phyloP scores from a whole-genome alignment of 148 eudicot genomes.

The Spergularia bocconei region DNA sequence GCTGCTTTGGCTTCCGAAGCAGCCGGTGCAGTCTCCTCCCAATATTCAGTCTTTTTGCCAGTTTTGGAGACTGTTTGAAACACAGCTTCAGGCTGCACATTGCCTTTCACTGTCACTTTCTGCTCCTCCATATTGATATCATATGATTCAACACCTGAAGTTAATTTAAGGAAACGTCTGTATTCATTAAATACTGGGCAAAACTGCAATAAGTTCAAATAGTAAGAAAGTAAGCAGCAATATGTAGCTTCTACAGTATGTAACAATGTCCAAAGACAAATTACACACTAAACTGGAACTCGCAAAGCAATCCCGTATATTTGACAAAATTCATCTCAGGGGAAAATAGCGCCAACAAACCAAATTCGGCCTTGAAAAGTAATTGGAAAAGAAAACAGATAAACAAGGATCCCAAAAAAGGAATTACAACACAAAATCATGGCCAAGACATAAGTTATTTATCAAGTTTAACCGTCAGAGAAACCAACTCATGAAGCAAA shows the following conservation, averaged over 20 bases:
- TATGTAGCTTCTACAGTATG: neutral
- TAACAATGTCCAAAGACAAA: neutral
- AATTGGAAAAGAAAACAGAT: too few relatives aligned
- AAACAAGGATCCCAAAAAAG: too few relatives aligned
- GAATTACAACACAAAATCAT: neutral
- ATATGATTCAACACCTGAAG: conserved; percentile 67
- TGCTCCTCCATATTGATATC: conserved; percentile 70
- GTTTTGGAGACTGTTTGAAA: conserved; percentile 81
- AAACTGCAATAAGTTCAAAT: neutral
- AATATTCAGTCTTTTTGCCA: conserved; percentile 73
- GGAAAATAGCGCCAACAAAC: neutral
- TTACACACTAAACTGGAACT: neutral
- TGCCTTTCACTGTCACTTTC: conserved; percentile 86
- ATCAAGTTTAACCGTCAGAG: neutral
- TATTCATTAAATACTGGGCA: neutral
- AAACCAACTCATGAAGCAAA: neutral
- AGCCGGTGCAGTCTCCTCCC: conserved; percentile 42
- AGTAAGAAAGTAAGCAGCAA: neutral
- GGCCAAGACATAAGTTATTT: neutral
- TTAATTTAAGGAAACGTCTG: neutral
- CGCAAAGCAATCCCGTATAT: neutral
- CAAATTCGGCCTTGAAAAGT: too few relatives aligned
- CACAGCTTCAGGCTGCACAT: conserved; percentile 81
- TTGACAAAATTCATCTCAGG: neutral
- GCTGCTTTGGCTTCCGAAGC: conserved; percentile 11